Evolutionary conservation across 2,329 filamentous ascomycete species (phyloP).

Genomic region (Akanthomyces lecanii): DNA sequence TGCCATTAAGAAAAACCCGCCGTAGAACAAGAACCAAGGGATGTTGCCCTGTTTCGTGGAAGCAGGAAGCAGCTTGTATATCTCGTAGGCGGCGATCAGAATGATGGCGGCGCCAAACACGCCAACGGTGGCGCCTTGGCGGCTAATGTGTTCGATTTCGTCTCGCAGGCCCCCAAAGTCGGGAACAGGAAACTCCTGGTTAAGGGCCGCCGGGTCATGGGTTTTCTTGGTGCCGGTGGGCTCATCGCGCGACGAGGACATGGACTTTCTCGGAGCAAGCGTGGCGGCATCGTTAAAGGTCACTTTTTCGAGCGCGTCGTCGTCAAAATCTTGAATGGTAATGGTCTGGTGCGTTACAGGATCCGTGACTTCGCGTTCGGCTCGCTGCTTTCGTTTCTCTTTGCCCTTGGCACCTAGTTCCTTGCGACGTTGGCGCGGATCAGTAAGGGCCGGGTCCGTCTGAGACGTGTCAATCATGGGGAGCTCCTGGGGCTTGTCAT

Average conservation of each 20-base stretch:
- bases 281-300: slow-evolving; percentile 25
- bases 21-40: slow-evolving; percentile 13
- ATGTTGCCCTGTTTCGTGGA: slow-evolving; percentile 7
- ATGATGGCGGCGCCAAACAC: slow-evolving; percentile 34
- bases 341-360: slow-evolving; percentile 68
- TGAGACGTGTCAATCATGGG: slow-evolving; percentile 33
- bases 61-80: slow-evolving; percentile 22
- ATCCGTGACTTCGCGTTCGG: slow-evolving; percentile 64
- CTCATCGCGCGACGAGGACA: slow-evolving; percentile 1
- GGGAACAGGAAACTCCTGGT: slow-evolving; percentile 44
- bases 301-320: slow-evolving; percentile 48
- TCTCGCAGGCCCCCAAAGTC: slow-evolving; percentile 40
- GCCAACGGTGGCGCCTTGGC: slow-evolving; percentile 33
- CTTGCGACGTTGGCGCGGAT: slow-evolving; percentile 46
- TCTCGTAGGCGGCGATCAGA: slow-evolving; percentile 25
- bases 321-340: slow-evolving; percentile 63
- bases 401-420: slow-evolving; percentile 34
- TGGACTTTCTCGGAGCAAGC: slow-evolving; percentile 8
- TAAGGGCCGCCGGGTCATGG: slow-evolving; percentile 39
- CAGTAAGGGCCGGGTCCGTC: slow-evolving; percentile 32
- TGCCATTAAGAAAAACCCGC: slow-evolving; percentile 1
- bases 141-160: slow-evolving; percentile 30
- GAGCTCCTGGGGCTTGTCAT: slow-evolving; percentile 20
- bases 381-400: slow-evolving; percentile 39
- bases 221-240: slow-evolving; percentile 18